phyloP scores from a whole-genome alignment of 148 eudicot genomes.

The Camellia sinensis region DNA sequence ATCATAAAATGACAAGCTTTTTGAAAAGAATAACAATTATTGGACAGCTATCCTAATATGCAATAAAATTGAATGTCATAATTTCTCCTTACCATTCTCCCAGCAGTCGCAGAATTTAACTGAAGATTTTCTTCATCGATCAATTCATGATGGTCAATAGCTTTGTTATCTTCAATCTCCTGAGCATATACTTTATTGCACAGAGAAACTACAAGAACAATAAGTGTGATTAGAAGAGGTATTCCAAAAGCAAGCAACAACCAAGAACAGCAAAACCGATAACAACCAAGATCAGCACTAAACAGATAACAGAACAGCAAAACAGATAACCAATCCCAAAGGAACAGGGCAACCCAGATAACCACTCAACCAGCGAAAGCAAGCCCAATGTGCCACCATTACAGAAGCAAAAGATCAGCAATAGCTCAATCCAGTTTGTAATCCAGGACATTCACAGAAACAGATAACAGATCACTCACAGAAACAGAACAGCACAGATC shows the following conservation, averaged over 20 bases:
- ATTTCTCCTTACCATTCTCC: constrained; percentile 42
- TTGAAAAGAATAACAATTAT: neutral
- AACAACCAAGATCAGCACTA: neutral
- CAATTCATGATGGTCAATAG: constrained; percentile 33
- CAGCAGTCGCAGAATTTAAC: constrained; percentile 32
- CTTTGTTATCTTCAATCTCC: constrained; percentile 30
- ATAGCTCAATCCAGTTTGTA: too few species aligned
- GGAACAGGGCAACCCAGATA: too few species aligned
- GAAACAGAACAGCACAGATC: too few species aligned
- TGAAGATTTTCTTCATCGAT: constrained; percentile 39
- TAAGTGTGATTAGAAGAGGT: constrained; percentile 13
- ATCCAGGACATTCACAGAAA: too few species aligned
- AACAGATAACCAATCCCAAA: too few species aligned
- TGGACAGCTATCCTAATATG: neutral
- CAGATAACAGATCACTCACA: too few species aligned
- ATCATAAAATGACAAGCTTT: constrained; percentile 4
- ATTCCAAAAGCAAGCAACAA: neutral
- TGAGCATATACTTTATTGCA: constrained; percentile 31
- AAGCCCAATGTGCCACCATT: too few species aligned
- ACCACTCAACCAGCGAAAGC: too few species aligned
- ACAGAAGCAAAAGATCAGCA: too few species aligned
- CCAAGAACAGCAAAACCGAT: neutral
- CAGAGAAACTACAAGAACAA: constrained; percentile 38
- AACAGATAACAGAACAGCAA: neutral
- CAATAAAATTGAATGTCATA: neutral